These are phyloP conservation scores for Herpetospermum pedunculosum DNA, from an alignment of 306 rosid species.

Conservation along the genomic window DNA sequence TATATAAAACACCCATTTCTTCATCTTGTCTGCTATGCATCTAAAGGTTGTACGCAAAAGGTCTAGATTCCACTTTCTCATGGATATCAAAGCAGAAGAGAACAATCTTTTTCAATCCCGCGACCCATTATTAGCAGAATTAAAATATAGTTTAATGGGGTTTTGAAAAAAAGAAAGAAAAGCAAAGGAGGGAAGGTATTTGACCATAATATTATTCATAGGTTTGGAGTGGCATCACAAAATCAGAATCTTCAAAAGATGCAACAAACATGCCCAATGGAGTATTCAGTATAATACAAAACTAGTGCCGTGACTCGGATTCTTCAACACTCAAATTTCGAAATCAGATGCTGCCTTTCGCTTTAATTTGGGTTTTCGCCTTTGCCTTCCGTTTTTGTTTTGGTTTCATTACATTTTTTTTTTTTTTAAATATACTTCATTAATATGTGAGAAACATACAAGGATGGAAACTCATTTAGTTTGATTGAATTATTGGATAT, in stretches of 20 bases:
- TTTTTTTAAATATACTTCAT: too few species aligned
- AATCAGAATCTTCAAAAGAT: neutral
- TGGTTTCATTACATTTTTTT: too few species aligned
- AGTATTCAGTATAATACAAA: neutral
- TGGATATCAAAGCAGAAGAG: too few species aligned
- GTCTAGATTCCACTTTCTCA: neutral
- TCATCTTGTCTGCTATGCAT: neutral
- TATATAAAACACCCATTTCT: too few species aligned
- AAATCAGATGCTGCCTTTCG: neutral
- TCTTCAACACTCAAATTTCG: neutral
- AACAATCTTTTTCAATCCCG: neutral
- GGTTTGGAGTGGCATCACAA: neutral
- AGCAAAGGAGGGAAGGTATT: neutral
- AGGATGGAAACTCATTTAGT: too few species aligned
- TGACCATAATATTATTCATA: neutral
- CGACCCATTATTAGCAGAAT: too few species aligned
- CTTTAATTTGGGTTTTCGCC: neutral
- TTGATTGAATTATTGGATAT: too few species aligned
- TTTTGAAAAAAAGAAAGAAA: too few species aligned
- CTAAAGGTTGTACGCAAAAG: neutral
- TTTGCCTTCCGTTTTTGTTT: neutral
- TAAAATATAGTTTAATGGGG: too few species aligned
- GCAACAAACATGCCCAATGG: slow-evolving; percentile 1
- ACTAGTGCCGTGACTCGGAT: neutral
- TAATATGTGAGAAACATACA: too few species aligned